Percentiles rank a stretch among this genome's conserved stretches.
phyloP scores from a whole-genome alignment of 2,329 filamentous ascomycete species.

The Calonectria hongkongensis region DNA sequence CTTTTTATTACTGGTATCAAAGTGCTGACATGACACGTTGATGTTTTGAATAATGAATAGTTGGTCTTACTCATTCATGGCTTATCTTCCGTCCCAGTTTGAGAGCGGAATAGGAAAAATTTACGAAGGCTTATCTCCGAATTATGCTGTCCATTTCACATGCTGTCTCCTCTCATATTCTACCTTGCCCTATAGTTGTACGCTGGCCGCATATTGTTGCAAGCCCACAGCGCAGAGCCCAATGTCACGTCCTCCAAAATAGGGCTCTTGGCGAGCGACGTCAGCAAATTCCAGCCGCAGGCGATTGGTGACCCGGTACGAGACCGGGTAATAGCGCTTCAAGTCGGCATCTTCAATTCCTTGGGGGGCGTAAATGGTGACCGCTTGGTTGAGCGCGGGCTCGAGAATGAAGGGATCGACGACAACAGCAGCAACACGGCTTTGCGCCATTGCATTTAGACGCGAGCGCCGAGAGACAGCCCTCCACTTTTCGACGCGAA shows the following conservation, averaged over 20 bases:
- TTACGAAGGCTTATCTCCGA: neutral
- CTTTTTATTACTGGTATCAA: no score
- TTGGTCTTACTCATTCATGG: neutral
- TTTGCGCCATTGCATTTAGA: neutral
- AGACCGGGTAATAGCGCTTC: neutral
- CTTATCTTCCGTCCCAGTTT: no score
- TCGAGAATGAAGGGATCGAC: neutral
- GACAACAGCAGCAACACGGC: neutral
- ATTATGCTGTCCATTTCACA: neutral
- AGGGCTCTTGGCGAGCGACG: neutral
- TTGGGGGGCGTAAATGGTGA: neutral
- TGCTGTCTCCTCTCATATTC: neutral
- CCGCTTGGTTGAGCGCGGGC: neutral
- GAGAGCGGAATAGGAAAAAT: constrained; percentile 5
- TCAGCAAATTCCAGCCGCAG: neutral
- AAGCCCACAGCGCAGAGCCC: neutral
- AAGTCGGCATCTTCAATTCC: neutral
- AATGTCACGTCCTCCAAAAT: neutral
- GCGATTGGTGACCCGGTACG: constrained; percentile 1
- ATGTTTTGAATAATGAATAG: neutral
- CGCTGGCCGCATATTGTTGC: neutral
- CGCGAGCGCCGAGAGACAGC: neutral
- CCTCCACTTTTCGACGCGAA: constrained; percentile 1
- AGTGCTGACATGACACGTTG: no score
- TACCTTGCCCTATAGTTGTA: neutral